Conservation (phyloP, 2,329 filamentous ascomycete species). For the Pseudogymnoascus sp. region DNA sequence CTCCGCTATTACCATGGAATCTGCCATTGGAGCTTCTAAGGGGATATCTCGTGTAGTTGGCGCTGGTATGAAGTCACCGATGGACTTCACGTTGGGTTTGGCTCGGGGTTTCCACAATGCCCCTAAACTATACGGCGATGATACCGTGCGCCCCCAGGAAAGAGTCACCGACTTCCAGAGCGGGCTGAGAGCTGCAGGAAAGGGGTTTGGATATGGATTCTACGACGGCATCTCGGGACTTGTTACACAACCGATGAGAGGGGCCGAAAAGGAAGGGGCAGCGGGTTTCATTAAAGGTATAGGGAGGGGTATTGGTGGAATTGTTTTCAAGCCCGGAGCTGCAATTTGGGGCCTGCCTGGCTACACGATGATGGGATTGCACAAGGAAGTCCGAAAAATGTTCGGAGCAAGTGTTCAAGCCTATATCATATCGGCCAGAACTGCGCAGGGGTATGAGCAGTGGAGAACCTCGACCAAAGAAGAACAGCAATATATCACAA, state of each 20-base stretch:
- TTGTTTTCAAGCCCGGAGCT: conserved; percentile 56
- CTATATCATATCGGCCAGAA: conserved; percentile 71
- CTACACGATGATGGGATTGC: conserved; percentile 75
- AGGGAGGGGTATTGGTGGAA: conserved; percentile 52
- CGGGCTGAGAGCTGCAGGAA: conserved; percentile 69
- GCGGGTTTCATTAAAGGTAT: conserved; percentile 69
- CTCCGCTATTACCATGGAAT: conserved; percentile 38
- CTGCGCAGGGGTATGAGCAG: conserved; percentile 67
- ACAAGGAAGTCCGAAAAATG: conserved; percentile 65
- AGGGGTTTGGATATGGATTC: conserved; percentile 50
- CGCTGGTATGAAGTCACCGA: conserved; percentile 69
- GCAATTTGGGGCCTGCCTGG: conserved; percentile 66
- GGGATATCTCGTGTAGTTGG: conserved; percentile 51
- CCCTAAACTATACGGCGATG: conserved; percentile 76
- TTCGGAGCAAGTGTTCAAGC: conserved; percentile 66
- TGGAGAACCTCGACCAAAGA: conserved; percentile 44
- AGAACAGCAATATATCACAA: conserved; percentile 58
- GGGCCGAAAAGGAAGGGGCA: conserved; percentile 56
- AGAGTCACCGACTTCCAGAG: conserved; percentile 71
- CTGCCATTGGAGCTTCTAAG: conserved; percentile 46
- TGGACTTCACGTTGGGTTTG: conserved; percentile 76
- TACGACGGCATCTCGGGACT: conserved; percentile 78
- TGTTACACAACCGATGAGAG: conserved; percentile 67
- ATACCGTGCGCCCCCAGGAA: conserved; percentile 68
- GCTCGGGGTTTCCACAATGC: conserved; percentile 85